These are phyloP conservation scores for Erigeron canadensis DNA, from an alignment of 129 eudicot species.

Conservation along the genomic window DNA sequence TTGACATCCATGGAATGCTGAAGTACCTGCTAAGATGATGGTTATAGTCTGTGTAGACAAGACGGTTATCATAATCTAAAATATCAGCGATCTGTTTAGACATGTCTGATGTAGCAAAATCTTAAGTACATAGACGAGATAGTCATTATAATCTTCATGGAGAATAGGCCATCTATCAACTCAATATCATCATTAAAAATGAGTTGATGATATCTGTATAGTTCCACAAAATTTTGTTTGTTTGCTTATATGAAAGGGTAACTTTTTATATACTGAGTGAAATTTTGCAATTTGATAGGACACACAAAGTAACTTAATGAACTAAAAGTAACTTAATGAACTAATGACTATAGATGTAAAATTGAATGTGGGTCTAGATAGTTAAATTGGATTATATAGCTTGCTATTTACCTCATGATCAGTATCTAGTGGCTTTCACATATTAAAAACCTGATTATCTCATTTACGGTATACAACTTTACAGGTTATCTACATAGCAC, in stretches of 20 bases:
- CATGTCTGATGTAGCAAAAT: background rate
- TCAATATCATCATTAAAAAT: constrained; percentile 17
- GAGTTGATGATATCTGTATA: background rate
- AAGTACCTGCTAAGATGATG: no score
- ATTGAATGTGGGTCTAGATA: background rate
- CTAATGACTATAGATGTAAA: constrained; percentile 12
- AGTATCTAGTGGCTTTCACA: constrained; percentile 13
- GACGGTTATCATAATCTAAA: no score
- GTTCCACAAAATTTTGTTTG: constrained; percentile 3
- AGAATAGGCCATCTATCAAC: background rate
- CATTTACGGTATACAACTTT: constrained; percentile 23
- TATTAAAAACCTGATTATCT: constrained; percentile 6
- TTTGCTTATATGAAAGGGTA: background rate
- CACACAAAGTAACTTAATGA: background rate
- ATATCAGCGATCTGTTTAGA: background rate
- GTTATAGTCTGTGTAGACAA: no score
- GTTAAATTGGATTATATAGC: background rate
- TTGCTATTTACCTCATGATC: constrained; percentile 5
- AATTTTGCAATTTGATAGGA: background rate
- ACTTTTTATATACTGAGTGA: constrained; percentile 6
- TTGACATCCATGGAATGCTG: no score
- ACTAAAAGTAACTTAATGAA: background rate
- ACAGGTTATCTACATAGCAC: constrained; percentile 96
- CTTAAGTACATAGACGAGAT: background rate
- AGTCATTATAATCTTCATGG: background rate